Percentiles rank a stretch among this genome's conserved stretches.
These are phyloP conservation scores for Saccharomycopsis vini DNA, from an alignment of 805 yeast species.

Conservation along the genomic window DNA sequence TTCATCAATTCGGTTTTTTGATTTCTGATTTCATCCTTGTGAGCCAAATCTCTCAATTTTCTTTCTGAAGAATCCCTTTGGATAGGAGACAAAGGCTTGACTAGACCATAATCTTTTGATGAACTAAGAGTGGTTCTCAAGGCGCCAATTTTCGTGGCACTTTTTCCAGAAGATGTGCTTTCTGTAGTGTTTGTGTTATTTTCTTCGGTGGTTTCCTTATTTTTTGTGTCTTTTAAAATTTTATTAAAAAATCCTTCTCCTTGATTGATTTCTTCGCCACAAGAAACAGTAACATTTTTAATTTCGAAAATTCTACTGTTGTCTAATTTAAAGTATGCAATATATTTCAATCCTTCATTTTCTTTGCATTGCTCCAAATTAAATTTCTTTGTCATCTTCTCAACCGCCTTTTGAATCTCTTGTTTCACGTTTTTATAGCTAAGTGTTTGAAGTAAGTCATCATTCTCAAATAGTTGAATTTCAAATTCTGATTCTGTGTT, in stretches of 20 bases:
- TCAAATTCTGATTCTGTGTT: conserved; percentile 14
- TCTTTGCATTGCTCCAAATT: conserved; percentile 12
- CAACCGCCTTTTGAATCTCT: conserved; percentile 9
- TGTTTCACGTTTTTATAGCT: conserved; percentile 7
- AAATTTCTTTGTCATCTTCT: conserved; percentile 9
- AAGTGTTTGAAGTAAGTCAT: conserved; percentile 21
- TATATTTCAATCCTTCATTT: conserved; percentile 26
- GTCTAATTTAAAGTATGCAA: conserved; percentile 38
- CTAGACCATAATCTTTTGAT: not conserved
- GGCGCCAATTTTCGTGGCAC: conserved; percentile 1
- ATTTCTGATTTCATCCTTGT: conserved; percentile 16
- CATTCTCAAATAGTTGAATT: conserved; percentile 21
- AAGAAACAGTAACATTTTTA: conserved; percentile 36
- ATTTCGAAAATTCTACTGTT: conserved; percentile 43
- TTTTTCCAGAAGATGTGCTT: not conserved
- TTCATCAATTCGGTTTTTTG: conserved; percentile 17
- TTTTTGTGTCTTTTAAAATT: conserved; percentile 7
- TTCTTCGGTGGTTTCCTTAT: conserved; percentile 1
- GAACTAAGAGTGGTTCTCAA: conserved; percentile 3
- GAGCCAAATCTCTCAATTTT: conserved; percentile 12
- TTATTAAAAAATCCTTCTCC: conserved; percentile 16
- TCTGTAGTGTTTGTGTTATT: conserved; percentile 2
- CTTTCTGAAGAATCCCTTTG: conserved; percentile 14
- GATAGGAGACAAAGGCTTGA: conserved; percentile 5
- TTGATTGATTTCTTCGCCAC: conserved; percentile 22